These are phyloP conservation scores for Fusarium metavorans DNA, from an alignment of 2,329 filamentous ascomycete genomes.

Conservation along the genomic window DNA sequence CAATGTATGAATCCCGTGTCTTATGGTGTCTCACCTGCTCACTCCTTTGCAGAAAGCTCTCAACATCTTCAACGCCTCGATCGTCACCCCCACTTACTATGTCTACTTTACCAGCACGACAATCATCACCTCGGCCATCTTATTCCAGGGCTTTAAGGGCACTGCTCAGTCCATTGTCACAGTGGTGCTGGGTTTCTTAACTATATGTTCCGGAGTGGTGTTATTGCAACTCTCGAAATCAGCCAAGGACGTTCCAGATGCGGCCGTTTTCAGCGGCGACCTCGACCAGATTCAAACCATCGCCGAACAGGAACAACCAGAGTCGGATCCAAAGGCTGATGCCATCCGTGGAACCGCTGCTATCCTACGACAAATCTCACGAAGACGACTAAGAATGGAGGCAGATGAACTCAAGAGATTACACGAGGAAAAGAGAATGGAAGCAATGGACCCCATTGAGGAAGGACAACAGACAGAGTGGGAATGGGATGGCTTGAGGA, in stretches of 20 bases:
- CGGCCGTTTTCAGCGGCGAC: constrained; percentile 91
- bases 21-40: constrained; percentile 42
- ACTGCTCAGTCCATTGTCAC: constrained; percentile 84
- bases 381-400: constrained; percentile 81
- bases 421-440: constrained; percentile 79
- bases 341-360: constrained; percentile 92
- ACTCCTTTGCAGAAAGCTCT: constrained; percentile 85
- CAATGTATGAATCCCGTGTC: constrained; percentile 74
- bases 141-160: constrained; percentile 95
- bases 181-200: constrained; percentile 91
- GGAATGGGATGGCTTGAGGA: constrained; percentile 92
- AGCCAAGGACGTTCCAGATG: constrained; percentile 95
- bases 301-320: constrained; percentile 94
- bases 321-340: constrained; percentile 95
- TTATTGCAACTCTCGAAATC: constrained; percentile 97
- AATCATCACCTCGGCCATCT: constrained; percentile 90
- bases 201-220: constrained; percentile 93
- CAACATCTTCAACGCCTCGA: constrained; percentile 94
- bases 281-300: constrained; percentile 96
- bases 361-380: constrained; percentile 86
- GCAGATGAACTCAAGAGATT: constrained; percentile 82
- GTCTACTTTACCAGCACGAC: constrained; percentile 98
- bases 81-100: constrained; percentile 98
- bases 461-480: constrained; percentile 78
- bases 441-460: constrained; percentile 78